Conservation (phyloP, 306 rosid genomes). For the Hylodesmum podocarpum region DNA sequence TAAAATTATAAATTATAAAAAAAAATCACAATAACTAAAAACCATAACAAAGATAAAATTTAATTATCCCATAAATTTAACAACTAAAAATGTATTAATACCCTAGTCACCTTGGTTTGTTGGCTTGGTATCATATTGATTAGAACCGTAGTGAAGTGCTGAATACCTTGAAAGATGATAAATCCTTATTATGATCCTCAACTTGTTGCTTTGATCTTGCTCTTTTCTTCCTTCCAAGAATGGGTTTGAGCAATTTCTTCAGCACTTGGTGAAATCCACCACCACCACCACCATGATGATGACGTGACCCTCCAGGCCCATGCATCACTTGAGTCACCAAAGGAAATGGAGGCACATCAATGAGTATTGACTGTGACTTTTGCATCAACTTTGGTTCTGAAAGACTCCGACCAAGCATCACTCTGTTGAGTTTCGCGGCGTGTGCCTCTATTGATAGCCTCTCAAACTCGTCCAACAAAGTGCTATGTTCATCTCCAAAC, state of each 20-base stretch:
- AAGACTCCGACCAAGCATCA: constrained; percentile 55
- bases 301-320: not conserved
- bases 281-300: not conserved
- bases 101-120: too few species aligned
- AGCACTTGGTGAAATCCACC: constrained; percentile 42
- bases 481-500: constrained; percentile 80
- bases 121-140: not conserved
- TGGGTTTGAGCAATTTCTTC: constrained; percentile 59
- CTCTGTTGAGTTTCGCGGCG: constrained; percentile 55
- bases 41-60: too few species aligned
- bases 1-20: too few species aligned
- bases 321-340: constrained; percentile 32
- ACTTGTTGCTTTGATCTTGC: constrained; percentile 27
- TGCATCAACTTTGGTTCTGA: constrained; percentile 43
- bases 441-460: constrained; percentile 62
- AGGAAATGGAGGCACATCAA: constrained; percentile 24
- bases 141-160: constrained; percentile 60
- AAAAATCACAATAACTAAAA: too few species aligned
- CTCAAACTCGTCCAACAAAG: constrained; percentile 72
- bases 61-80: too few species aligned
- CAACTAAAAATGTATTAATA: too few species aligned
- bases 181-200: constrained; percentile 31
- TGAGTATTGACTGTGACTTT: constrained; percentile 13
- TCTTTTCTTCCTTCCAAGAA: constrained; percentile 33
- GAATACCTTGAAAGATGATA: constrained; percentile 46